Conservation (phyloP, 1,139 yeast species). For the Protomyces inouyei region DNA sequence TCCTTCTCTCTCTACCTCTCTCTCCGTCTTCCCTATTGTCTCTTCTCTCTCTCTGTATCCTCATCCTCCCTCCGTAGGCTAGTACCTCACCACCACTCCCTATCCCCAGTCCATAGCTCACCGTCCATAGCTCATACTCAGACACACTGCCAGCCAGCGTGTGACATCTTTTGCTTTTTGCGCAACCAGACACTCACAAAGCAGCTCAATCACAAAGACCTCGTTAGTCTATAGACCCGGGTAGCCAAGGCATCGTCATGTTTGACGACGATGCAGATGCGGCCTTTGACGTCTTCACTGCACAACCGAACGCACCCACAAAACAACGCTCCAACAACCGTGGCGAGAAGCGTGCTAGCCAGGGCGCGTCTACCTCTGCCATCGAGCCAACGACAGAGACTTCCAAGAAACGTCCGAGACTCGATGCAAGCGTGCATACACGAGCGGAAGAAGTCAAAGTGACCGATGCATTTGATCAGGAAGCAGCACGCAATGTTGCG, state of each 20-base stretch:
- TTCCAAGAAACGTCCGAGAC: background rate
- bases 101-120: background rate
- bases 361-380: background rate
- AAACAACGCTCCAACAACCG: background rate
- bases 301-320: background rate
- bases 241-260: background rate
- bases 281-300: background rate
- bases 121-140: background rate
- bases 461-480: slow-evolving; percentile 84
- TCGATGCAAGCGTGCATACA: slow-evolving; percentile 2
- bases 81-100: too few species aligned
- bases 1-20: background rate
- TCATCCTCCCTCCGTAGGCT: too few species aligned
- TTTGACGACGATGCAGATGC: background rate
- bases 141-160: background rate
- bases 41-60: background rate
- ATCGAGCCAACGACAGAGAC: background rate
- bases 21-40: background rate
- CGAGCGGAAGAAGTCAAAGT: slow-evolving; percentile 41
- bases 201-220: too few species aligned
- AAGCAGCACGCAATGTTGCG: slow-evolving; percentile 80
- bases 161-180: background rate
- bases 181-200: background rate
- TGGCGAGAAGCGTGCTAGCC: background rate
- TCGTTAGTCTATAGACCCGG: too few species aligned